Evolutionary conservation across 495 filamentous ascomycete species (phyloP), one percentile per base, ranked within the genome.

Genomic region (Neurospora intermedia): DNA sequence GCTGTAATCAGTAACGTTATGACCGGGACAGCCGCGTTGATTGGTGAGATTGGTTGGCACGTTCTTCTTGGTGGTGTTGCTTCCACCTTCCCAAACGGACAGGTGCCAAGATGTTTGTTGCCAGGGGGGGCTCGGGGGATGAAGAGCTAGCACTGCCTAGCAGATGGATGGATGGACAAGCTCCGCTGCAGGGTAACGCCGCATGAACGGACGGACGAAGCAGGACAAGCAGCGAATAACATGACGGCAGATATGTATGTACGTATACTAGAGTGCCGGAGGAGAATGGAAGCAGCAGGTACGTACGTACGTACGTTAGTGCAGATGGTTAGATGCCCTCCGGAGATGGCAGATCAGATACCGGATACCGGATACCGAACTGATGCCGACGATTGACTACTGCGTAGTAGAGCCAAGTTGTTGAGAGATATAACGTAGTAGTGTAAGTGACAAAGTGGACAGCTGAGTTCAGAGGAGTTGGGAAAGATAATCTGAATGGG

Each of bases 1-100:
- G 54, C 54, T 66, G 54, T 66, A 66, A 66, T 35, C 54, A 66
- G 23, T 27, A 66, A 66, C 54, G 7, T 35, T 18, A 27, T 66
- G 54, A 9, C 27, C 13, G 13, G 35, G 54, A 7, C 6, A 15
- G 27, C 23, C 6, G 27, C 7, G 27, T 66, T 18, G 27, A 66
- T 66, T 66, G 54, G 54, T 18, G 20, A 69, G 71, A 75, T 73
- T 73, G 72, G 40, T 1, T 70, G 38, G 39, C 74, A 73, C 69
- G 74, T 73, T 73, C 16, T 69, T 35, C 38, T 27, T 18, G 54
- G 54, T 62, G 54, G 15, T 35, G 54, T 38, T 35, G 54, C 35
- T 23, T 69, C 70, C 70, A 75, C 74, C 74, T 75, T 45, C 74
- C 74, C 69, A 71, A 75, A 73, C 73, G 71, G 74, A 73, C 71